Base-by-base conservation (phyloP, 139 green algal species). In the Spirogloea muscicola region DNA sequence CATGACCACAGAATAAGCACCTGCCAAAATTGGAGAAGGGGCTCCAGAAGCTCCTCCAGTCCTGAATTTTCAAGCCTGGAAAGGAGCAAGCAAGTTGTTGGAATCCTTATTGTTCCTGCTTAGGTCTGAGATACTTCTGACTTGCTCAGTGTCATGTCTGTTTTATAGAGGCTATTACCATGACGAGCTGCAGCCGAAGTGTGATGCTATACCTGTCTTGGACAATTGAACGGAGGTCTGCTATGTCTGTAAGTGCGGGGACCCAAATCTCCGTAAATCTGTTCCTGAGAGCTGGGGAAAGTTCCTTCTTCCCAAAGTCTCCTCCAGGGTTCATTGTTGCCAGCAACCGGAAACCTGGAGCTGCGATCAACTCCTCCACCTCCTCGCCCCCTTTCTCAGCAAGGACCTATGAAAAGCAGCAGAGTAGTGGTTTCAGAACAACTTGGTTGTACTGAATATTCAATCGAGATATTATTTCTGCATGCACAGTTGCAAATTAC, bases 311-410 rank as follows among this genome's bases (percentile, higher is more conserved):
- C 64, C 93, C 93, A 68, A 92, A 97, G 72, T 95, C 90, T 1
- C 90, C 90, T 5, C 93, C 94, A 4, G 95, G 95, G 82, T 99
- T 99, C 95, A 99, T 99, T 55, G 95, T 99, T 40, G 89, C 92
- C 13, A 98, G 65, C 31, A 98, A 41, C 10, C 85, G 82, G 84
- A 99, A 99, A 46, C 86, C 84, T 0, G 81, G 75, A 40, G 90
- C 86, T 1, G 90, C 94, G 0, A 88, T 68, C 9, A 99, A 57
- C 34, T 95, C 70, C 84, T 95, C 86, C 21, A 82, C 77, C 1
- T 62, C 83, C 1, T 85, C 83, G 21, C 92, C 92, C n/a, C 92
- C 95, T 67, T 93, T 92, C 87, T 99, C 95, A 18, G 95, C 89
- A 25, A 99, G 85, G 2, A 80, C 68, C 74, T 82, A n/a, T n/a